These are phyloP conservation scores for Oryza meyeriana DNA, from an alignment of 176 grass and related monocot genomes.

Conservation along the genomic window DNA sequence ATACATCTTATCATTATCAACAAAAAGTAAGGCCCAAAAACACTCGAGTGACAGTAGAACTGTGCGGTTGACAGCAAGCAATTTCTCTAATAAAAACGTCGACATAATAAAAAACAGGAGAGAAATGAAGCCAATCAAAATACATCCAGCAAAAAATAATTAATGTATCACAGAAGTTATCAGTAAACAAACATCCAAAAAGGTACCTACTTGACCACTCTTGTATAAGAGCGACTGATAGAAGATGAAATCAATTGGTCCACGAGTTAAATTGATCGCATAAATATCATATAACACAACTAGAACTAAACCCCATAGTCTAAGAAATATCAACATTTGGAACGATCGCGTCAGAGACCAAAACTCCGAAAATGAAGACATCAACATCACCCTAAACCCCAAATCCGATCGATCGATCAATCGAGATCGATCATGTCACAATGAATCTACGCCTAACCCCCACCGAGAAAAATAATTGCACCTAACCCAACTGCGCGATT, in stretches of 20 bases:
- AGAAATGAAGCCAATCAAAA: neutral
- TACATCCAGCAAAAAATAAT: neutral
- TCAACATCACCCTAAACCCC: constrained; percentile 26
- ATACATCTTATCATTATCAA: constrained; percentile 25
- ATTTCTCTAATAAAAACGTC: neutral
- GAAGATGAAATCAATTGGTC: neutral
- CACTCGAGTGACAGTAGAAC: neutral
- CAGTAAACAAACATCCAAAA: neutral
- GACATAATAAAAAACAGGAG: neutral
- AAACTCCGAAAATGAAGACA: constrained; percentile 27
- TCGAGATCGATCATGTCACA: constrained; percentile 18
- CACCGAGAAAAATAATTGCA: constrained; percentile 1
- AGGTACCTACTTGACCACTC: neutral
- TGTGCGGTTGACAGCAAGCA: neutral
- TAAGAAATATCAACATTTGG: neutral
- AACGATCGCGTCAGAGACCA: neutral
- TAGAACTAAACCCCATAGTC: constrained; percentile 31
- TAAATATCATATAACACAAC: neutral
- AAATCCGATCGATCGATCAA: constrained; percentile 26
- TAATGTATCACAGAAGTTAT: neutral
- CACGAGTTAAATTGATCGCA: neutral
- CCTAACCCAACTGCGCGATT: constrained; percentile 1
- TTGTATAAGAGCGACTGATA: neutral
- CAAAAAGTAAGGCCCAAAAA: neutral
- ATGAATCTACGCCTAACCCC: constrained; percentile 17